These are phyloP conservation scores for Metahyphopichia silvanorum DNA, from an alignment of 805 yeast genomes.

Conservation along the genomic window DNA sequence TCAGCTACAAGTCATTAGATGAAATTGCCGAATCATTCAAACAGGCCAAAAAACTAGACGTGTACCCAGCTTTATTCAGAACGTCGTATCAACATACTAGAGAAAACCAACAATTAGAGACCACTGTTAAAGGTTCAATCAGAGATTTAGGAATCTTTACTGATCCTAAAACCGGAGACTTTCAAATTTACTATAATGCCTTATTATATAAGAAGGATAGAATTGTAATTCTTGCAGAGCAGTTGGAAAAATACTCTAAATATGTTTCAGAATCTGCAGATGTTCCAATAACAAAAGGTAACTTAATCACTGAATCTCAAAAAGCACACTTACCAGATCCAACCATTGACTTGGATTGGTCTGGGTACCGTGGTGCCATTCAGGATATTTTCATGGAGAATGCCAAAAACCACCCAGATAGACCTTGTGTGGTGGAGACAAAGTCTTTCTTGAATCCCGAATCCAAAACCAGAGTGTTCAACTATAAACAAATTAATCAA, in stretches of 20 bases:
- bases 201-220: slow-evolving; percentile 70
- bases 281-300: slow-evolving; percentile 53
- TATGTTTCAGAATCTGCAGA: slow-evolving; percentile 32
- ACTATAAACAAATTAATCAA: slow-evolving; percentile 83
- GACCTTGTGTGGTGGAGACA: slow-evolving; percentile 92
- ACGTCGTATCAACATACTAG: slow-evolving; percentile 52
- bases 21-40: slow-evolving; percentile 55
- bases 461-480: slow-evolving; percentile 65
- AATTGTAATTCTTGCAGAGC: slow-evolving; percentile 67
- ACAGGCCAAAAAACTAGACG: slow-evolving; percentile 46
- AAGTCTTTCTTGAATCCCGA: slow-evolving; percentile 58
- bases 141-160: slow-evolving; percentile 61
- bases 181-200: slow-evolving; percentile 66
- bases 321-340: slow-evolving; percentile 75
- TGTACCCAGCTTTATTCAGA: slow-evolving; percentile 62
- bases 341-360: slow-evolving; percentile 82
- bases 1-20: slow-evolving; percentile 46
- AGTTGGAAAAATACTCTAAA: slow-evolving; percentile 54
- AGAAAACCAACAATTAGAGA: slow-evolving; percentile 38
- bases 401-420: slow-evolving; percentile 79
- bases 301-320: slow-evolving; percentile 70
- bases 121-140: slow-evolving; percentile 50
- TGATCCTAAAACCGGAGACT: slow-evolving; percentile 19
- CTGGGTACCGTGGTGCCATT: slow-evolving; percentile 88
- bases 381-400: slow-evolving; percentile 92